Evolutionary conservation across 139 green algal genomes (phyloP).

Genomic region (Chlorella ohadii): DNA sequence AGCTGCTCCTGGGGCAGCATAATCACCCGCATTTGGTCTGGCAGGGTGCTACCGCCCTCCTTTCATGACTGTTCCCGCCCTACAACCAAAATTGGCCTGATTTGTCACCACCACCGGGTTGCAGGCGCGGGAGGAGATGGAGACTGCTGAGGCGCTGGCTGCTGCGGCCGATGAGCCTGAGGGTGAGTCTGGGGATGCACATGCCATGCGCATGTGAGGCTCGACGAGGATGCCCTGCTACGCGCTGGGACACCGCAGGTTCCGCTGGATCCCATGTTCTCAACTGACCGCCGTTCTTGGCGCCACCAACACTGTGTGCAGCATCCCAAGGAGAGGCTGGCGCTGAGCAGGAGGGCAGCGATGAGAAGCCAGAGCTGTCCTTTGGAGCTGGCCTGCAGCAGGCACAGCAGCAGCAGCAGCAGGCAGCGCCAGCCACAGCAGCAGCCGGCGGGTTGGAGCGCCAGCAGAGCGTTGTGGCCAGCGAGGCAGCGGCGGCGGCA

Average conservation of each 20-base stretch:
- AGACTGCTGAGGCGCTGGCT: conserved; percentile 26
- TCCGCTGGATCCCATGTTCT: neutral
- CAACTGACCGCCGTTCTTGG: no score
- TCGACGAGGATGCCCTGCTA: neutral
- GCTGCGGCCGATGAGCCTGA: neutral
- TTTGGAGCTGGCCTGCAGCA: neutral
- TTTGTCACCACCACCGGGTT: no score
- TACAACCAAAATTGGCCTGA: no score
- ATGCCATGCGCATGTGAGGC: no score
- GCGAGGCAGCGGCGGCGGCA: neutral
- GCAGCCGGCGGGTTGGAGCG: neutral
- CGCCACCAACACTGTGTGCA: neutral
- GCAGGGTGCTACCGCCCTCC: no score
- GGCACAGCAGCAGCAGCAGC: neutral
- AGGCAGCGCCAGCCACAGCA: neutral
- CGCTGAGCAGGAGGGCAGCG: neutral
- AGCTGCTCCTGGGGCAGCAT: no score
- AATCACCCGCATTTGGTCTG: no score
- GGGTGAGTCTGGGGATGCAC: neutral
- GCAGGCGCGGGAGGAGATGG: conserved; percentile 32
- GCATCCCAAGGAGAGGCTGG: neutral
- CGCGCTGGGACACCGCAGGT: no score
- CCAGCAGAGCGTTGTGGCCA: neutral
- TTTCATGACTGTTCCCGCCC: no score
- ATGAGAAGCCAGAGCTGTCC: neutral